These are phyloP conservation scores for Penicillium sp. DNA, from an alignment of 2,329 filamentous ascomycete species.

Conservation along the genomic window DNA sequence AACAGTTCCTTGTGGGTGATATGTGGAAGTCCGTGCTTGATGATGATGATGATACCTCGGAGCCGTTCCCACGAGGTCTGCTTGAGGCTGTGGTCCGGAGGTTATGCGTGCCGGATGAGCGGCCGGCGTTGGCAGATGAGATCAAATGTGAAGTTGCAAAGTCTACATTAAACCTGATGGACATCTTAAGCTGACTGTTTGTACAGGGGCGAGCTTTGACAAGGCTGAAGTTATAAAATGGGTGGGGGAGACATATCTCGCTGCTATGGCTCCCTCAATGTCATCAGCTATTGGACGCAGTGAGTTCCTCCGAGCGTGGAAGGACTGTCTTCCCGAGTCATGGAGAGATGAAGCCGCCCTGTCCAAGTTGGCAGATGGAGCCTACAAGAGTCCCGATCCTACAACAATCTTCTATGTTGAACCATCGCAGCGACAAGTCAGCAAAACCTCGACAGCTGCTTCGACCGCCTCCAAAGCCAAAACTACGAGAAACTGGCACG, in stretches of 20 bases:
- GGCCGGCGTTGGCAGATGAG: slow-evolving; percentile 18
- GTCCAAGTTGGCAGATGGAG: slow-evolving; percentile 31
- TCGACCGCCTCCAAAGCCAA: slow-evolving; percentile 27
- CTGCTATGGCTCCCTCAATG: slow-evolving; percentile 32
- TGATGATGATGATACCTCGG: slow-evolving; percentile 29
- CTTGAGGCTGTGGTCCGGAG: slow-evolving; percentile 39
- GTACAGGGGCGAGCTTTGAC: slow-evolving; percentile 38
- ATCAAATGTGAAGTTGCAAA: slow-evolving; percentile 35
- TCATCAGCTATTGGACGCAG: slow-evolving; percentile 28
- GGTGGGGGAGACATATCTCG: slow-evolving; percentile 40
- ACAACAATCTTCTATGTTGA: slow-evolving; percentile 36
- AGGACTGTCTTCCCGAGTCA: slow-evolving; percentile 41
- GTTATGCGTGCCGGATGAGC: slow-evolving; percentile 28
- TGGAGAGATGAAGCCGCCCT: slow-evolving; percentile 37
- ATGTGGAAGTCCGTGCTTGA: slow-evolving; percentile 39
- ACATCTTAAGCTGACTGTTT: background rate
- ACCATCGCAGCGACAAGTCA: slow-evolving; percentile 26
- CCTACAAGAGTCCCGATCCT: slow-evolving; percentile 33
- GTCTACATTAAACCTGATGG: background rate
- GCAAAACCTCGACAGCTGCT: slow-evolving; percentile 24
- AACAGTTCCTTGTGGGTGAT: slow-evolving; percentile 40
- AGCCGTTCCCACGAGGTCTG: slow-evolving; percentile 30
- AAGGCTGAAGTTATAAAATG: slow-evolving; percentile 32
- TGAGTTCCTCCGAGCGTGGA: slow-evolving; percentile 39
- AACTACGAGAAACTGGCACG: slow-evolving; percentile 42